These are phyloP conservation scores for Pugionium dolabratum DNA, from an alignment of 345 rosid genomes.

Conservation along the genomic window DNA sequence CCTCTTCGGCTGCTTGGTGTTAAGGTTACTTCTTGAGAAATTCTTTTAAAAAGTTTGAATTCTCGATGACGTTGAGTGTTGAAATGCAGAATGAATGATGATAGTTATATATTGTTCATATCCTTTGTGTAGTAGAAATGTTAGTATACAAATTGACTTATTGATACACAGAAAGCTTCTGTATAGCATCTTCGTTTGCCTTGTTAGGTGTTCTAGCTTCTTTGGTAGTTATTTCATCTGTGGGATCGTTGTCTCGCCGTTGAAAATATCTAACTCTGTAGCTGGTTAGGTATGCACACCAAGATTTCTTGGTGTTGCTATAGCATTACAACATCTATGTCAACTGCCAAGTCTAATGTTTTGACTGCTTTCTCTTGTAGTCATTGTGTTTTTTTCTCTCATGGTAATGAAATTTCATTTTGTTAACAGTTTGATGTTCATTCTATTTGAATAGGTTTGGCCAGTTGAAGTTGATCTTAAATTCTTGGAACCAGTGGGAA, in stretches of 20 bases:
- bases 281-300: not conserved
- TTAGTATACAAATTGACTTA: not conserved
- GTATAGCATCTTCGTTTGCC: not conserved
- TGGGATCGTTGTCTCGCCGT: not conserved
- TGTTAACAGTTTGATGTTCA: slow-evolving; percentile 8
- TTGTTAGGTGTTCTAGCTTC: not conserved
- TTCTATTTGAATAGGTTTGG: slow-evolving; percentile 65
- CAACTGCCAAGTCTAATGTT: not conserved
- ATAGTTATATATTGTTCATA: not conserved
- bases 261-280: not conserved
- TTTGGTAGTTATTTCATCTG: slow-evolving; percentile 3
- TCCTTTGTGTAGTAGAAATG: not conserved
- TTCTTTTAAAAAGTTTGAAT: not conserved
- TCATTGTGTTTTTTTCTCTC: not conserved
- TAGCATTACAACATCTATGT: not conserved
- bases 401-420: not conserved
- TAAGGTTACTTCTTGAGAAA: slow-evolving; percentile 48
- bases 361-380: not conserved
- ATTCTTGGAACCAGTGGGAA: slow-evolving; percentile 78
- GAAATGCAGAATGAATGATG: not conserved
- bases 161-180: not conserved
- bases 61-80: slow-evolving; percentile 2
- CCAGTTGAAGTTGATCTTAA: slow-evolving; percentile 76
- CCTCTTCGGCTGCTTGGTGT: slow-evolving; percentile 79
- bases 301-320: not conserved